phyloP scores from a whole-genome alignment of 75 land plant species.

The Pseudotsuga menziesii region DNA sequence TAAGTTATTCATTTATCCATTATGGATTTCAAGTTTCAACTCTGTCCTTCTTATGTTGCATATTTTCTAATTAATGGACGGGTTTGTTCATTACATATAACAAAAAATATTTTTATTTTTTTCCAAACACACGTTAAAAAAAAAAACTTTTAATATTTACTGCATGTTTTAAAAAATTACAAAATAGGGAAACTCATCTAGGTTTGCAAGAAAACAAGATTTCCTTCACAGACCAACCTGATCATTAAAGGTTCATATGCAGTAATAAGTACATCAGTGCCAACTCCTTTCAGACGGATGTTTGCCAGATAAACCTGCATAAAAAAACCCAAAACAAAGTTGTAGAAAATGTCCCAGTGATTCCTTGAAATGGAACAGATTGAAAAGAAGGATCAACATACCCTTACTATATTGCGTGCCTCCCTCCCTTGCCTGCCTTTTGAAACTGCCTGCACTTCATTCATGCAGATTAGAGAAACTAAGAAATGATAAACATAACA shows the following conservation, averaged over 20 bases:
- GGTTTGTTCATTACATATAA: too few species aligned
- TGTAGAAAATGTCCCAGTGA: too few species aligned
- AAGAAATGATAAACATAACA: neutral
- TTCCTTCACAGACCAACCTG: slow-evolving; percentile 46
- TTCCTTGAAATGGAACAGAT: neutral
- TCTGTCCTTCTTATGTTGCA: too few species aligned
- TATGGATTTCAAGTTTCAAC: too few species aligned
- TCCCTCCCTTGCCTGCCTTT: slow-evolving; percentile 90
- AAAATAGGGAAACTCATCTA: neutral
- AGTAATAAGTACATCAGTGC: slow-evolving; percentile 79
- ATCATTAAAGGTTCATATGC: slow-evolving; percentile 79
- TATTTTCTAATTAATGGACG: too few species aligned
- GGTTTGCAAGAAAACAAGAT: neutral
- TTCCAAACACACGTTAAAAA: too few species aligned
- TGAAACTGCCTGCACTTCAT: slow-evolving; percentile 59
- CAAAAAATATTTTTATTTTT: too few species aligned
- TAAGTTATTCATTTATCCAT: too few species aligned
- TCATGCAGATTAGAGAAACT: neutral
- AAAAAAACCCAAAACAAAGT: neutral
- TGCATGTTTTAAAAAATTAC: neutral
- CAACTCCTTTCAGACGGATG: slow-evolving; percentile 65
- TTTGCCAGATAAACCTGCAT: slow-evolving; percentile 88
- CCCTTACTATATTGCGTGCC: slow-evolving; percentile 79
- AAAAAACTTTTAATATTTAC: neutral
- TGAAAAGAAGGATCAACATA: slow-evolving; percentile 12